Base-by-base conservation (phyloP, 352 stramenopile genomes). In the Phytopythium ostracodes region DNA sequence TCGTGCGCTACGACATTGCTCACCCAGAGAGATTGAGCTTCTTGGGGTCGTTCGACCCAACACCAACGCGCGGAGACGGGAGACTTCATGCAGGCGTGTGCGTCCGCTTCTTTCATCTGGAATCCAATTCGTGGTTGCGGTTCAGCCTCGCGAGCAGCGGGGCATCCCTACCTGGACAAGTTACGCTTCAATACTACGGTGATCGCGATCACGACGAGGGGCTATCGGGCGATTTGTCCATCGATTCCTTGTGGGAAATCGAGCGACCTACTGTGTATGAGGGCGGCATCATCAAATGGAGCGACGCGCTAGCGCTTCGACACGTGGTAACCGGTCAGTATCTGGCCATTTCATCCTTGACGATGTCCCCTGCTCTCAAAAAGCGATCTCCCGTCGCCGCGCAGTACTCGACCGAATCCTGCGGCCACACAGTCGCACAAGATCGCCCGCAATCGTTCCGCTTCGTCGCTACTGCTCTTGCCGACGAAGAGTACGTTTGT, bases 211-310 rank as follows among this genome's bases (percentile, higher is more conserved):
- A 71, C 33, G 74, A 81, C 29, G 63, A 72, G 33, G 70, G 71
- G 18, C 62, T 56, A 0, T 71, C 71, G 25, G 63, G 61, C 17
- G 54, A 62, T 17, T 54, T 83, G 3, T 83, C 79, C 0, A 69
- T 72, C 17, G 75, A 89, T 53, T 84, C 78, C 27, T 57, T 89
- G 24, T 91, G 82, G 82, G 77, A 88, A 64, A 55, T 91, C 9
- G 78, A 89, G 51, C 70, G 66, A 24, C 60, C 77, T 38, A 77
- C 61, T 15, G 60, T 74, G 14, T 84, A 73, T 60, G 75, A 88
- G 67, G 83, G 83, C 1, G 82, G 83, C 5, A 65, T 71, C 57
- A 72, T 89, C 20, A 72, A 70, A 18, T 92, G 83, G 79, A 73
- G 56, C 38, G 73, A 88, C 44, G 46, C 49, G 0, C 64, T 92